Conservation (phyloP, 305 asterid genomes). For the Rubia tinctorum region DNA sequence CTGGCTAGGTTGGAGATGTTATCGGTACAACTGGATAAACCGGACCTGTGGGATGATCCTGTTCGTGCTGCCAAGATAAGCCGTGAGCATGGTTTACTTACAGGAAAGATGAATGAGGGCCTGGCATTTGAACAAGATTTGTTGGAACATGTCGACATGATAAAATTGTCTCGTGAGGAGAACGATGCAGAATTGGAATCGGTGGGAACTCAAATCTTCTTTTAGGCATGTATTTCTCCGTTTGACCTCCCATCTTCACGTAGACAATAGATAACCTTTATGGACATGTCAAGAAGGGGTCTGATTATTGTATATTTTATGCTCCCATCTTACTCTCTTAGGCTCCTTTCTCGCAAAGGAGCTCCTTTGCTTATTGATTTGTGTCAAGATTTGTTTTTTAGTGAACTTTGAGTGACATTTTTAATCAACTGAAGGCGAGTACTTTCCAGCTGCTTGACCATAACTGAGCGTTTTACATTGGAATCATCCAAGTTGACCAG, state of each 20-base stretch:
- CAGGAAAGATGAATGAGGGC: slow-evolving; percentile 76
- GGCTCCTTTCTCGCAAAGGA: not conserved
- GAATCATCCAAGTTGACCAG: not conserved
- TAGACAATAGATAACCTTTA: not conserved
- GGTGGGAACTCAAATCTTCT: slow-evolving; percentile 53
- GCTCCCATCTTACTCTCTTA: not conserved
- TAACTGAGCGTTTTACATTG: not conserved
- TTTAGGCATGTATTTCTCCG: slow-evolving; percentile 45
- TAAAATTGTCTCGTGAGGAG: slow-evolving; percentile 92
- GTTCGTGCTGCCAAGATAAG: slow-evolving; percentile 82
- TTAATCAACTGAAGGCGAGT: not conserved
- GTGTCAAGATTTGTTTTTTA: not conserved
- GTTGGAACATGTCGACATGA: slow-evolving; percentile 89
- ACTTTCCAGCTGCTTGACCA: not conserved
- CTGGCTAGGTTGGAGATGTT: slow-evolving; percentile 48
- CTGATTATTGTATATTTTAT: not conserved
- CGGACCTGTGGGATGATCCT: slow-evolving; percentile 93
- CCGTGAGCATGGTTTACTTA: slow-evolving; percentile 80
- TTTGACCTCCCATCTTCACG: slow-evolving; percentile 3
- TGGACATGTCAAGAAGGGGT: not conserved
- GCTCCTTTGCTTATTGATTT: not conserved
- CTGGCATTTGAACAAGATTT: slow-evolving; percentile 69
- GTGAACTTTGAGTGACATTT: not conserved
- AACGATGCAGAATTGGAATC: slow-evolving; percentile 71
- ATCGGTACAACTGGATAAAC: slow-evolving; percentile 58